Base-by-base conservation (phyloP, 2,329 filamentous ascomycete species). In the Falciphora oryzae region DNA sequence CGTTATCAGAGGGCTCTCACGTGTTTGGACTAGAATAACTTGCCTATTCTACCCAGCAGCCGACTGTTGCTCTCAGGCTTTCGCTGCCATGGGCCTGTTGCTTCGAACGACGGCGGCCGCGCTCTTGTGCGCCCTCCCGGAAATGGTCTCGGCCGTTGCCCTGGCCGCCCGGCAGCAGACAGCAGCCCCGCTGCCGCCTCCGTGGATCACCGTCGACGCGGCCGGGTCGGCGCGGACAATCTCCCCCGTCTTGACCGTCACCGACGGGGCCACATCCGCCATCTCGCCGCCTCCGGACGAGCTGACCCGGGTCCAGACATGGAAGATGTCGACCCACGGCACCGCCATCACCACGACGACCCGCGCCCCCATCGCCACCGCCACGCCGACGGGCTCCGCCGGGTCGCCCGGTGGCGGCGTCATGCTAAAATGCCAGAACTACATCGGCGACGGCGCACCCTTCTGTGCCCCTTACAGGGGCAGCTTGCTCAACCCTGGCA, bases 131-230 rank as follows among this genome's bases (percentile, higher is more conserved):
- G 44, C 18, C 22, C 44, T 53, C 18, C 44, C 44, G 22, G 22
- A 53, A 8, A 16, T 32, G n/a, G 61, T 63, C 13, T 57, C 61
- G 27, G 53, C 61, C 10, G 29, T 44, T 4, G 56, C 32, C 25
- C 44, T 50, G 10, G 25, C 29, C 25, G 29, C 22, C 29, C 50
- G 53, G 61, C 50, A 57, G 28, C 61, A 63, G 29, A 53, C 44
- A 1, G 61, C 61, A 2, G 4, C 38, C 16, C 29, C 50, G 28
- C 22, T 35, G 53, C 61, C 44, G 31, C 31, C 50, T 7, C 65
- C 65, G 4, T 77, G 76, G 76, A 70, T 78, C 32, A 72, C 72
- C 3, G 66, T 78, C 63, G 71, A 75, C 66, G 31, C 65, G 18
- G 35, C 62, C 16, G 74, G 74, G 64, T 62, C 58, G 8, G 69